Conservation (phyloP, 2,329 filamentous ascomycete genomes). For the Rhynchosporium agropyri region DNA sequence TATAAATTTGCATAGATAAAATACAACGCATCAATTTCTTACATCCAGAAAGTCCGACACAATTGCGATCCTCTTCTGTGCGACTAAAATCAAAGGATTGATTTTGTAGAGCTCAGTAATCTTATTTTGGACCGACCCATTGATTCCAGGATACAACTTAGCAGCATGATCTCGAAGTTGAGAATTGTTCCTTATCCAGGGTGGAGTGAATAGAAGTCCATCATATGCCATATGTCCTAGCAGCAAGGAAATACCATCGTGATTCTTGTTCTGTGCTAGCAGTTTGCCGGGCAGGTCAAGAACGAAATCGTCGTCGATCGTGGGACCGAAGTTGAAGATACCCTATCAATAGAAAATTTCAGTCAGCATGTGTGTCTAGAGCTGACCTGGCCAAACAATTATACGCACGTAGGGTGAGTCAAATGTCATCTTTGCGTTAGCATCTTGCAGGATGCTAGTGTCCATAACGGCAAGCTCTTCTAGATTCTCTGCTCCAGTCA, state of each 20-base stretch:
- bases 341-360: conserved; percentile 35
- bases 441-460: conserved; percentile 21
- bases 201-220: conserved; percentile 12
- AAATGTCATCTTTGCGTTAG: conserved; percentile 25
- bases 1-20: too few species aligned
- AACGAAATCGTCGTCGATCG: conserved; percentile 52
- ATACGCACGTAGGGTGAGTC: conserved; percentile 33
- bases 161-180: not conserved
- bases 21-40: not conserved
- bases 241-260: conserved; percentile 5
- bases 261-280: conserved; percentile 35
- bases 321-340: conserved; percentile 48
- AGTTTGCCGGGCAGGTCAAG: conserved; percentile 50
- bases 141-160: conserved; percentile 9
- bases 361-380: too few species aligned
- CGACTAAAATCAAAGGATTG: not conserved
- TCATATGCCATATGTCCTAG: conserved; percentile 14
- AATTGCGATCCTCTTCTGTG: conserved; percentile 7
- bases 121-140: not conserved
- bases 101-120: conserved; percentile 5
- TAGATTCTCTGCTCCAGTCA: conserved; percentile 21
- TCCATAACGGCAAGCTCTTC: conserved; percentile 14
- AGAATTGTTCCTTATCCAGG: conserved; percentile 2
- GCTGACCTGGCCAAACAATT: too few species aligned
- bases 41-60: conserved; percentile 15